These are phyloP conservation scores for Annulohypoxylon truncatum DNA, from an alignment of 2,329 filamentous ascomycete species.

Conservation along the genomic window DNA sequence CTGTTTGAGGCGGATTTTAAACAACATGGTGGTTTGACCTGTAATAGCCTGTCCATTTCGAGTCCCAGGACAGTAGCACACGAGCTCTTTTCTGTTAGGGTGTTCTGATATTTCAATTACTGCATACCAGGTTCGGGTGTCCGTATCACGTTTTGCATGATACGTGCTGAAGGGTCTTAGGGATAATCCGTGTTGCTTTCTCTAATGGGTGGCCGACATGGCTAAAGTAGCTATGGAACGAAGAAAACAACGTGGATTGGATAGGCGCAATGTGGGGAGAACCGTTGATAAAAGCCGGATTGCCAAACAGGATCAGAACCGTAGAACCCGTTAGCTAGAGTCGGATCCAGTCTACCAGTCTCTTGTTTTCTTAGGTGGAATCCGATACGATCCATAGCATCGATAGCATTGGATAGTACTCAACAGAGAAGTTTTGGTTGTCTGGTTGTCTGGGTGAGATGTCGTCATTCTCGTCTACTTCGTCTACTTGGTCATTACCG, in stretches of 20 bases:
- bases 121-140: constrained; percentile 11
- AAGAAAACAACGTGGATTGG: constrained; percentile 13
- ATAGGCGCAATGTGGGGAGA: constrained; percentile 27
- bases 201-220: constrained; percentile 15
- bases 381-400: constrained; percentile 23
- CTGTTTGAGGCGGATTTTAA: constrained; percentile 20
- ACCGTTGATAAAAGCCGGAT: constrained; percentile 22
- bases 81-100: neutral
- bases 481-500: constrained; percentile 27
- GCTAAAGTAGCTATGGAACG: constrained; percentile 3
- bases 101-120: constrained; percentile 14
- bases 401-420: constrained; percentile 8
- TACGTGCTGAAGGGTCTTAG: constrained; percentile 14
- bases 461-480: constrained; percentile 40
- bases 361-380: constrained; percentile 17
- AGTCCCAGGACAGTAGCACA: constrained; percentile 7
- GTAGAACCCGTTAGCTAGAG: constrained; percentile 27
- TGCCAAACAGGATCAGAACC: constrained; percentile 23
- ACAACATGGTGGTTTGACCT: constrained; percentile 11
- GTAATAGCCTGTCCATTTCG: constrained; percentile 12
- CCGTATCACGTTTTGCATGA: constrained; percentile 29
- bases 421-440: constrained; percentile 12
- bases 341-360: constrained; percentile 32
- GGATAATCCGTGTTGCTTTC: constrained; percentile 28
- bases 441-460: constrained; percentile 23